Conservation (phyloP, 768 basidiomycete species). For the Lentinula sp. region DNA sequence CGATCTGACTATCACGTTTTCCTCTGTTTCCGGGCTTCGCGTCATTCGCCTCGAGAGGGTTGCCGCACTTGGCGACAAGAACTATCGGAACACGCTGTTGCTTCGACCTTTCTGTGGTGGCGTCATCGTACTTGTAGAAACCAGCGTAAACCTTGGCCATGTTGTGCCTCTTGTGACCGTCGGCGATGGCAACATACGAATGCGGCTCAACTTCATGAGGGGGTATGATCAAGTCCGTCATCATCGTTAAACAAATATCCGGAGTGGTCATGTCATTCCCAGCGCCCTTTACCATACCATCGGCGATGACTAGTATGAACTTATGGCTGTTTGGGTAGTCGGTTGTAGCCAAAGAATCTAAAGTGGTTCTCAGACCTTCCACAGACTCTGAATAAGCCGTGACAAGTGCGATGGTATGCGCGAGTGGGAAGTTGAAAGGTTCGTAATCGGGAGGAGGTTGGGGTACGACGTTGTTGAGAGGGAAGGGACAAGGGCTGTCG, state of each 20-base stretch:
- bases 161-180: constrained; percentile 99
- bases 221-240: constrained; percentile 86
- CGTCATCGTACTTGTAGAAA: constrained; percentile 92
- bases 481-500: constrained; percentile 87
- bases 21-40: constrained; percentile 97
- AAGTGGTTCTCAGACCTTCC: constrained; percentile 92
- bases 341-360: constrained; percentile 97
- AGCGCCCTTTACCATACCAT: constrained; percentile 97
- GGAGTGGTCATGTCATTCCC: constrained; percentile 89
- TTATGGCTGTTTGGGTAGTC: constrained; percentile 99
- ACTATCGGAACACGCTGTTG: constrained; percentile 97
- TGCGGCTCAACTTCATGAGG: constrained; percentile 85
- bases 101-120: constrained; percentile 84
- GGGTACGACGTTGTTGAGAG: constrained; percentile 81
- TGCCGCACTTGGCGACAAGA: constrained; percentile 93
- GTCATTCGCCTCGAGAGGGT: constrained; percentile 83
- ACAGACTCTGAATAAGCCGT: constrained; percentile 98
- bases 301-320: constrained; percentile 89
- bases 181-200: constrained; percentile 97
- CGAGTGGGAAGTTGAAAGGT: constrained; percentile 94
- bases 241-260: constrained; percentile 92
- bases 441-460: constrained; percentile 90
- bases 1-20: constrained; percentile 97
- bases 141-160: constrained; percentile 99
- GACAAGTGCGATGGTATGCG: constrained; percentile 91